phyloP scores from a whole-genome alignment of 2,329 filamentous ascomycete species.

The Colletotrichum sp. region DNA sequence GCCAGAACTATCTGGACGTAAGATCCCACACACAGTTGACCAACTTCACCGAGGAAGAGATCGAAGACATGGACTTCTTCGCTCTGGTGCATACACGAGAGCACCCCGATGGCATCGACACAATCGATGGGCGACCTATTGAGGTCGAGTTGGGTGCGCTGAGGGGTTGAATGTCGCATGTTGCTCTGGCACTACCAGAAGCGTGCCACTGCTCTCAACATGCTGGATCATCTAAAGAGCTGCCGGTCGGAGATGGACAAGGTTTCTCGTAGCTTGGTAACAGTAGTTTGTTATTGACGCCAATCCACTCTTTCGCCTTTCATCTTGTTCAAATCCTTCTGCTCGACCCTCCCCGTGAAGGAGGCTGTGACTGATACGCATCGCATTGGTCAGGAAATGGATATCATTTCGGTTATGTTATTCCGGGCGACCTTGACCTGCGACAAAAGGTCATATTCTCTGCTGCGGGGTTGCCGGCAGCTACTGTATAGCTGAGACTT shows the following conservation, averaged over 20 bases:
- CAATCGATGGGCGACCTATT: not conserved
- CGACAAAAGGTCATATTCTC: not conserved
- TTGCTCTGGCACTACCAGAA: not conserved
- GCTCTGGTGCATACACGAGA: not conserved
- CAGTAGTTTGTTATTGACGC: not conserved
- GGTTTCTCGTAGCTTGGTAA: not conserved
- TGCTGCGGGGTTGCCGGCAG: not conserved
- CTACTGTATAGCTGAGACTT: not conserved
- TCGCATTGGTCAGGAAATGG: not conserved
- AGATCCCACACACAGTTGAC: conserved; percentile 12
- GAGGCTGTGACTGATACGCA: not conserved
- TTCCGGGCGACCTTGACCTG: not conserved
- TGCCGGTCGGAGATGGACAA: not conserved
- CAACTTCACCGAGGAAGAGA: not conserved
- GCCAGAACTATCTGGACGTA: conserved; percentile 24
- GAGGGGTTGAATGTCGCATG: not conserved
- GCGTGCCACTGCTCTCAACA: not conserved
- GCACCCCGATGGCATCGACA: not conserved
- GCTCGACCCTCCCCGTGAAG: not conserved
- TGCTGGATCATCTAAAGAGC: not conserved
- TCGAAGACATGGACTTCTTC: not conserved
- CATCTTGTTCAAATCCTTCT: not conserved
- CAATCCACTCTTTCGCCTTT: not conserved
- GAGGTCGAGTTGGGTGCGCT: not conserved
- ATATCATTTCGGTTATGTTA: not conserved